Conservation (phyloP, 1,284 basidiomycete species). For the Megacollybia platyphylla region DNA sequence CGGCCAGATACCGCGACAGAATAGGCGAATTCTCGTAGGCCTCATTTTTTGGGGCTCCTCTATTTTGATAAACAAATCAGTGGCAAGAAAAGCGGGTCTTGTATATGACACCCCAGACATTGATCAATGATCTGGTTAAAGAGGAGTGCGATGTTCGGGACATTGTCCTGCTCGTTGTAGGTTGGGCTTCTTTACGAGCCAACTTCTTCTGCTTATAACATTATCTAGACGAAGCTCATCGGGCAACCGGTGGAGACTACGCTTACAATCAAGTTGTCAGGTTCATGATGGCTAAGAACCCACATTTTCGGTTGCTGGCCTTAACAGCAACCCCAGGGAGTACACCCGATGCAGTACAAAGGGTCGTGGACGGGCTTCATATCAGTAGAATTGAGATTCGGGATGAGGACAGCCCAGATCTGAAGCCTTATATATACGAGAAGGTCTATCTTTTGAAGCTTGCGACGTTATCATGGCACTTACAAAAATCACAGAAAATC, state of each 20-base stretch:
- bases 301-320: constrained; percentile 86
- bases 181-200: constrained; percentile 19
- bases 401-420: constrained; percentile 84
- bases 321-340: constrained; percentile 93
- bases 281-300: constrained; percentile 87
- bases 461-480: neutral
- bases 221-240: constrained; percentile 84
- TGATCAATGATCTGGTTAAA: constrained; percentile 76
- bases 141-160: constrained; percentile 70
- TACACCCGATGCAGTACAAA: constrained; percentile 79
- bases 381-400: constrained; percentile 94
- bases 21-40: constrained; percentile 53
- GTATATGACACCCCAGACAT: constrained; percentile 97
- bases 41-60: neutral
- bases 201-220: constrained; percentile 4
- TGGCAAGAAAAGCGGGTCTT: constrained; percentile 86
- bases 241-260: constrained; percentile 88
- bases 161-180: constrained; percentile 75
- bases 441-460: constrained; percentile 39
- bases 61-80: constrained; percentile 19
- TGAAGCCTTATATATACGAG: constrained; percentile 78
- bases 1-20: constrained; percentile 45
- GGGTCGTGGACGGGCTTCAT: constrained; percentile 89
- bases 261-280: constrained; percentile 88
- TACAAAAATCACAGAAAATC: constrained; percentile 30